phyloP scores from a whole-genome alignment of 306 rosid species.

The Geum urbanum region DNA sequence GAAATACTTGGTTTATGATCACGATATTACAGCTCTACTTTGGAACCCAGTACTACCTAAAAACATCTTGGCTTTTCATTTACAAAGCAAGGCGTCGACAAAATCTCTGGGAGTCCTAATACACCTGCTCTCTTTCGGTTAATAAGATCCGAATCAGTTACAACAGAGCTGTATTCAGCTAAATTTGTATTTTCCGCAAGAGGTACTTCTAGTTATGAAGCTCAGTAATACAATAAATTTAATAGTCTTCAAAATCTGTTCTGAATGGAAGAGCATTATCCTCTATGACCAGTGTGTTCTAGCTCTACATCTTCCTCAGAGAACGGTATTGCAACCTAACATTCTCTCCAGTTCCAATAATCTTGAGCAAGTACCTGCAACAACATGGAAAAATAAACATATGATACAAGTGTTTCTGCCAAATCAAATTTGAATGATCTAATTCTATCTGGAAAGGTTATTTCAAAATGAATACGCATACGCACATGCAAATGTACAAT shows the following conservation, averaged over 20 bases:
- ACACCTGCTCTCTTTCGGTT: slow-evolving; percentile 19
- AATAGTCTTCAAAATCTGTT: slow-evolving; percentile 49
- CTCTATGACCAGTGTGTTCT: slow-evolving; percentile 35
- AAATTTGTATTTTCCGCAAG: not conserved
- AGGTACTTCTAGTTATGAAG: slow-evolving; percentile 12
- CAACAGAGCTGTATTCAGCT: slow-evolving; percentile 6
- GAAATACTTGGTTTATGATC: not conserved
- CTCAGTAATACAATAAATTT: not conserved
- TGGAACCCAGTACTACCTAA: not conserved
- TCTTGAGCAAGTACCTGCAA: slow-evolving; percentile 88
- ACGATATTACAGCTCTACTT: not conserved
- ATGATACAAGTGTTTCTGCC: not conserved
- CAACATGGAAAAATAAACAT: not conserved
- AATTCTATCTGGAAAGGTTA: not conserved
- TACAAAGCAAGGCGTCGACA: slow-evolving; percentile 15
- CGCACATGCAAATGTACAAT: no score
- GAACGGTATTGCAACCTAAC: slow-evolving; percentile 95
- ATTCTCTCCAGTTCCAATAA: slow-evolving; percentile 78
- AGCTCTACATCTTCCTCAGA: slow-evolving; percentile 64
- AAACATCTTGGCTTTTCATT: not conserved
- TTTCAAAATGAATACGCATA: not conserved
- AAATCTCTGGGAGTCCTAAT: no score
- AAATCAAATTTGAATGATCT: not conserved
- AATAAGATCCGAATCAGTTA: slow-evolving; percentile 12
- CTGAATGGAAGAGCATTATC: slow-evolving; percentile 50